Conservation (phyloP, 257 asterid genomes). For the Gentiana macrophylla region DNA sequence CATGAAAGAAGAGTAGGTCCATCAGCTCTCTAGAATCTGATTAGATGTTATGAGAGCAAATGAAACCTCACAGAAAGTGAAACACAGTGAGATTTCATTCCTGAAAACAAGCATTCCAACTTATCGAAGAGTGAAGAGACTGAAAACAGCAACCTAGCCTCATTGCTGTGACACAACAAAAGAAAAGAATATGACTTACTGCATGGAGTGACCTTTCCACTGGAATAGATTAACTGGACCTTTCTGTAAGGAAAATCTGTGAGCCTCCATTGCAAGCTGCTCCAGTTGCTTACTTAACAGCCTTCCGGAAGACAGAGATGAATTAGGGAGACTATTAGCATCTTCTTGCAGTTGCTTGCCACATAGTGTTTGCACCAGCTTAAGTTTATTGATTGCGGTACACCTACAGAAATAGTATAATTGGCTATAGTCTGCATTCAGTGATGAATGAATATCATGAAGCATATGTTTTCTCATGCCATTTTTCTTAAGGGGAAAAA, state of each 20-base stretch:
- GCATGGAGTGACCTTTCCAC: slow-evolving; percentile 81
- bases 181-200: slow-evolving; percentile 27
- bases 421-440: background rate
- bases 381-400: slow-evolving; percentile 50
- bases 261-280: slow-evolving; percentile 60
- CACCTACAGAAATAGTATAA: slow-evolving; percentile 34
- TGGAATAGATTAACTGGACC: slow-evolving; percentile 40
- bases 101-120: too few relatives aligned
- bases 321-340: slow-evolving; percentile 21
- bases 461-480: too few relatives aligned
- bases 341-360: slow-evolving; percentile 32
- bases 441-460: too few relatives aligned
- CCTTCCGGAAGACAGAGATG: slow-evolving; percentile 26
- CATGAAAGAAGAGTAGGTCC: too few relatives aligned
- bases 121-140: too few relatives aligned
- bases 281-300: slow-evolving; percentile 40
- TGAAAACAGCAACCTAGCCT: too few relatives aligned
- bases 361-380: slow-evolving; percentile 51
- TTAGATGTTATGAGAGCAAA: too few relatives aligned
- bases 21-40: too few relatives aligned
- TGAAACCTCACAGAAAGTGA: too few relatives aligned
- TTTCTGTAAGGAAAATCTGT: slow-evolving; percentile 39
- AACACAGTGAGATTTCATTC: too few relatives aligned
- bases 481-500: too few relatives aligned
- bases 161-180: too few relatives aligned